Evolutionary conservation across 2,329 filamentous ascomycete genomes (phyloP), one percentile per base, ranked within the genome.

Genomic region (Bipolaris oryzae): DNA sequence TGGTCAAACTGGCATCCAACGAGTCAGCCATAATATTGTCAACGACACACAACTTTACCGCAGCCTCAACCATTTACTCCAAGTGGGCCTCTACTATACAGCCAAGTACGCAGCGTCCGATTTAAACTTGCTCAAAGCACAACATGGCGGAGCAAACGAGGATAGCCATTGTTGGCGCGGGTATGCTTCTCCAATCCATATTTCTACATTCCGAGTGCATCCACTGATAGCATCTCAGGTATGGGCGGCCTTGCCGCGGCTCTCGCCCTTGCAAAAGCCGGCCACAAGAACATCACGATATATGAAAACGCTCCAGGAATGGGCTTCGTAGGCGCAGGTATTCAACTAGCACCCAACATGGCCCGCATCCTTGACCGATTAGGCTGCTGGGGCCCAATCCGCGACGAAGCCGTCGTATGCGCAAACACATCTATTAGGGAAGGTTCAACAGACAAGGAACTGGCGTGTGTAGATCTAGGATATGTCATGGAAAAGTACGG

Each of bases 281-380:
- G 90, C 7, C 93, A 94, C 76, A 85, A 81, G 62, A 79, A 89
- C 55, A 88, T 94, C 68, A 81, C 88, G 52, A 85, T 94, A 48
- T 94, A 87, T 73, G 91, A 94, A 73, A 84, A 82, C 34, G 90
- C 90, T 0, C 85, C 87, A 4, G 84, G 86, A 62, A 82, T 94
- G 3, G 90, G 90, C 5, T 94, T 94, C 67, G 90, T 94, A 1
- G 91, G 91, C 21, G 91, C 91, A 1, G 91, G 91, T 5, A 94
- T 95, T 63, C 91, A 96, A 73, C 81, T 94, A 55, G 89, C 91
- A 0, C 91, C 91, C 0, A 96, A 95, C 64, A 89, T 94, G 83
- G 87, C 88, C 3, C 84, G 89, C 2, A 89, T 95, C 7, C 81
- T 95, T 11, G 87, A 91, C 69, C 80, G 82, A 13, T 78, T 93